phyloP scores from a whole-genome alignment of 208 protist species.

The Leishmania martiniquensis region DNA sequence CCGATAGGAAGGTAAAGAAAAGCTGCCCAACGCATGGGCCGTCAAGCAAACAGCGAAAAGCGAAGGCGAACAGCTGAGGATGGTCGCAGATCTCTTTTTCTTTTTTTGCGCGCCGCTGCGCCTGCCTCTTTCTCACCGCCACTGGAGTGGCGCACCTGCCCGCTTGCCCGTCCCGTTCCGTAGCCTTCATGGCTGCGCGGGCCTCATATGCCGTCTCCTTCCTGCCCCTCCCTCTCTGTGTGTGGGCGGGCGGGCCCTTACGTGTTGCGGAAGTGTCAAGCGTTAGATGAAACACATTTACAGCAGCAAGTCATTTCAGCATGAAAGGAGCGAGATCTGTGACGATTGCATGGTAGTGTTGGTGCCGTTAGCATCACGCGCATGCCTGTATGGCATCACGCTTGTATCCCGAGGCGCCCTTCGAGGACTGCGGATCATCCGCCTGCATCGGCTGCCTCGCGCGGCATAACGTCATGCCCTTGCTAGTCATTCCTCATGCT shows the following conservation, averaged over 20 bases:
- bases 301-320: not conserved
- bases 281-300: not conserved
- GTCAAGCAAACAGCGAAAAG: not conserved
- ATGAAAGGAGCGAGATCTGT: not conserved
- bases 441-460: no score
- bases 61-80: not conserved
- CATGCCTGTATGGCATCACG: not conserved
- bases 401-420: not conserved
- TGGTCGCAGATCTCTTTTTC: not conserved
- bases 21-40: not conserved
- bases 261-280: not conserved
- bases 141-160: not conserved
- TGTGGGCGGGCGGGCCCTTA: not conserved
- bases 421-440: no score
- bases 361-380: not conserved
- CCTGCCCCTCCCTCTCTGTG: not conserved
- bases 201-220: not conserved
- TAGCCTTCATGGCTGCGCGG: not conserved
- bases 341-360: not conserved
- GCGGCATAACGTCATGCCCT: no score
- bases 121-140: not conserved
- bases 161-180: not conserved
- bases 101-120: no score
- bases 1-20: not conserved
- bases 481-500: no score